Conservation (phyloP, 495 filamentous ascomycete species). For the Penicillium lagena region DNA sequence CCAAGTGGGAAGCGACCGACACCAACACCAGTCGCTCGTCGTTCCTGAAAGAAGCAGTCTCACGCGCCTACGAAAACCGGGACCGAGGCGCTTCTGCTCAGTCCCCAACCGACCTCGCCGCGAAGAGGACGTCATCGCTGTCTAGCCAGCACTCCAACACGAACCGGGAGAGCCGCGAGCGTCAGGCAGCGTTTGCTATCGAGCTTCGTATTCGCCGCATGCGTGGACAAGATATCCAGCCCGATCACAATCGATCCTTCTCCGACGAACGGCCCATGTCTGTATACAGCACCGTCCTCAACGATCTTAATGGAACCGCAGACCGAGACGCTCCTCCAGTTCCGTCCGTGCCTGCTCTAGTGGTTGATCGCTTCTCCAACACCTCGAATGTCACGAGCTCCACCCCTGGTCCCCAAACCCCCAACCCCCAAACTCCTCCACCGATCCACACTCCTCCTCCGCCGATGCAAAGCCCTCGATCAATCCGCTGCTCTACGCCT, state of each 20-base stretch:
- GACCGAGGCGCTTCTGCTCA: conserved; percentile 15
- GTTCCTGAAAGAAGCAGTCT: conserved; percentile 59
- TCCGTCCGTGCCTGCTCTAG: conserved; percentile 10
- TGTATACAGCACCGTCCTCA: conserved; percentile 32
- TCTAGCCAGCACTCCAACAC: no score
- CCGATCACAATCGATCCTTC: conserved; percentile 14
- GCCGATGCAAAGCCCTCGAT: neutral
- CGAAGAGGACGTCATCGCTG: neutral
- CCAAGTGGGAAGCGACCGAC: conserved; percentile 47
- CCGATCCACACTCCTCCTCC: conserved; percentile 1
- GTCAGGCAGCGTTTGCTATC: conserved; percentile 31
- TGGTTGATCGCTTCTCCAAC: conserved; percentile 7
- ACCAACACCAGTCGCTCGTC: conserved; percentile 41
- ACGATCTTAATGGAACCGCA: conserved; percentile 18
- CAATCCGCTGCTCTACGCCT: conserved; percentile 1
- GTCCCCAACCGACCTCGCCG: conserved; percentile 4
- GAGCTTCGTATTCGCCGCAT: conserved; percentile 32
- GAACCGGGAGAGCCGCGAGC: conserved; percentile 19
- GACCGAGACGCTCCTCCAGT: conserved; percentile 1
- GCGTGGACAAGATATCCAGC: neutral
- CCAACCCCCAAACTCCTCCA: conserved; percentile 3
- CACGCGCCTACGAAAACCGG: conserved; percentile 50
- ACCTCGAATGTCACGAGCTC: neutral
- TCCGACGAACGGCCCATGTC: conserved; percentile 42
- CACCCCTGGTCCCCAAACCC: conserved; percentile 1